A percentile compares a stretch with the other conserved stretches of the same genome.
phyloP scores from a whole-genome alignment of 2,329 filamentous ascomycete genomes.

The Torrubiella hemipterigena region DNA sequence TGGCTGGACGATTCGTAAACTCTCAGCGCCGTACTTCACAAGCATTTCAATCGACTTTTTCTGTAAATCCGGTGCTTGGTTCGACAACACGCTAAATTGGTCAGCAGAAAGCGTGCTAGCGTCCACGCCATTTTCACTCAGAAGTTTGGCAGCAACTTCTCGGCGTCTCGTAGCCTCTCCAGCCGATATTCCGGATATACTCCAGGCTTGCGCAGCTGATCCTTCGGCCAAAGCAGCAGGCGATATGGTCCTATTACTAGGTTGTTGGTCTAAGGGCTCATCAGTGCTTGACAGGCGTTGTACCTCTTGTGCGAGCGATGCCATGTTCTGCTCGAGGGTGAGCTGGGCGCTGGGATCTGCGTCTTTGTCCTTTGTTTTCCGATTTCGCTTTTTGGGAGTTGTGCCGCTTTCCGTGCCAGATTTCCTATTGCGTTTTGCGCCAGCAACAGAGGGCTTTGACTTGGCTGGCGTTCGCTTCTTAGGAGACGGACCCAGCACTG shows the following conservation, averaged over 20 bases:
- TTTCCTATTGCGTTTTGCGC: slow-evolving; percentile 3
- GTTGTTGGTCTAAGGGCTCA: too few species aligned
- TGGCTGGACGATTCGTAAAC: slow-evolving; percentile 44
- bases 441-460: slow-evolving; percentile 14
- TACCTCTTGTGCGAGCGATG: background rate
- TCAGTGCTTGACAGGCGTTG: background rate
- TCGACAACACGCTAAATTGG: slow-evolving; percentile 47
- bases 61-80: slow-evolving; percentile 45
- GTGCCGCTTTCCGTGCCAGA: background rate
- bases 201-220: background rate
- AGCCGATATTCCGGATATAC: slow-evolving; percentile 23
- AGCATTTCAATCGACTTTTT: slow-evolving; percentile 43
- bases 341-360: background rate
- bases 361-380: background rate
- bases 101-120: slow-evolving; percentile 38
- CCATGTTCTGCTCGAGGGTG: background rate
- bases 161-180: slow-evolving; percentile 38
- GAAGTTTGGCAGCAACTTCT: slow-evolving; percentile 34
- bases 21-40: slow-evolving; percentile 43
- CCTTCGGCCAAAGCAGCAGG: too few species aligned
- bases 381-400: background rate
- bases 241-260: too few species aligned
- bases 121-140: slow-evolving; percentile 35
- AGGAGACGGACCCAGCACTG: slow-evolving; percentile 14
- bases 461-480: slow-evolving; percentile 11